Evolutionary conservation across 2,329 filamentous ascomycete species (phyloP), one percentile per base, ranked within the genome.

Genomic region (Trichoderma koningii): DNA sequence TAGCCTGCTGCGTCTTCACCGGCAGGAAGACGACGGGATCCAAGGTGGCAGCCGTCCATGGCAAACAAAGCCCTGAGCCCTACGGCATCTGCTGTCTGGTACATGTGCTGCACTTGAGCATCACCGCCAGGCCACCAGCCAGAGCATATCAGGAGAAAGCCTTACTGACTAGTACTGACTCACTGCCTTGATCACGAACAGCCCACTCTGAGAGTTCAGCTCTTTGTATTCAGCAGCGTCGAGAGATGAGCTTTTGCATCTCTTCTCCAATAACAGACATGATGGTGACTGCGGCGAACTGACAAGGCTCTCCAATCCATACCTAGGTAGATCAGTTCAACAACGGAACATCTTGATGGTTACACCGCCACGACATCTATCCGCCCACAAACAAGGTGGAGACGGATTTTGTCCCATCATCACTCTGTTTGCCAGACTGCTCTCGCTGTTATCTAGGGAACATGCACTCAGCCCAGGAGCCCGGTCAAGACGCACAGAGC

Each of bases 371-470:
- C 41, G 28, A 52, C 34, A 23, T 28, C 21, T 26, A 34, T 53
- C 50, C 48, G 28, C 41, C 50, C 38, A 55, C 59, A 63, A 63
- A 63, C 59, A 63, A 53, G 59, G 28, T 26, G 17, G 50, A 47
- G 28, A 34, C 50, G 59, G 28, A 23, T 17, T 9, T 9, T 63
- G 42, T 55, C 59, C 26, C 14, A 28, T 41, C 14, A 21, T 23
- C 26, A 52, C 5, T 48, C 28, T 26, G 59, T 63, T 55, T 63
- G 41, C 50, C 9, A 52, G 17, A 9, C 17, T 19, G 51, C 15
- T n/a, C 2, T 17, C 17, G 52, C 17, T 28, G 26, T 30, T 19
- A 7, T 14, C 6, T 14, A 14, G 7, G 5, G 23, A 0, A 34
- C 3, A 4, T 19, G 7, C 14, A 52, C 17, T 19, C 17, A 7